Conservation (phyloP, 225 moss, liverwort and hornwort genomes). For the Sphagnum tenellum region DNA sequence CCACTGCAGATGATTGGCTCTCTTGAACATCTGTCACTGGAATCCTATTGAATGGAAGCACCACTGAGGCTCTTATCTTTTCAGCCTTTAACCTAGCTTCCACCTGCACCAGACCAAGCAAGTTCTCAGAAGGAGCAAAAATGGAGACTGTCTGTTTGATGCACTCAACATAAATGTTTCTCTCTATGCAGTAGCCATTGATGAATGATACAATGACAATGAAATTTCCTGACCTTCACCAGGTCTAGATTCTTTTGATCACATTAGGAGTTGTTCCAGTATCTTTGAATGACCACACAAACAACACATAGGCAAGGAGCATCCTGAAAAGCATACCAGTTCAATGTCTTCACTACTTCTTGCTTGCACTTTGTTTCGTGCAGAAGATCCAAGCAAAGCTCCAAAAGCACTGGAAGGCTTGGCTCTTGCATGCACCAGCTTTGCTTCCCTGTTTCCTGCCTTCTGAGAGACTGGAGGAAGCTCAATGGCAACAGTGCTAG, state of each 20-base stretch:
- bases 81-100: conserved; percentile 45
- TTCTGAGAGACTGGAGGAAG: neutral
- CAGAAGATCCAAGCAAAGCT: conserved; percentile 44
- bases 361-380: conserved; percentile 27
- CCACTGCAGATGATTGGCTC: too few relatives aligned
- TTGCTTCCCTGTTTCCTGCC: conserved; percentile 7
- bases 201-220: too few relatives aligned
- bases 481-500: too few relatives aligned
- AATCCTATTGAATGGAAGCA: conserved; percentile 33
- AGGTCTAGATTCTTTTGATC: too few relatives aligned
- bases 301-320: neutral
- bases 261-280: too few relatives aligned
- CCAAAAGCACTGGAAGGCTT: conserved; percentile 24
- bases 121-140: neutral
- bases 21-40: neutral
- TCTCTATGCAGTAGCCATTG: too few relatives aligned
- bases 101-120: conserved; percentile 17
- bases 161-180: too few relatives aligned
- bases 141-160: too few relatives aligned
- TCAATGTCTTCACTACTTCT: conserved; percentile 32
- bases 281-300: too few relatives aligned
- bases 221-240: too few relatives aligned
- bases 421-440: conserved; percentile 2
- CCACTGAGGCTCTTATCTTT: conserved; percentile 37
- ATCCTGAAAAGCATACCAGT: conserved; percentile 20